phyloP scores from a whole-genome alignment of 2,329 filamentous ascomycete species.

The Ceratocystis harringtonii region DNA sequence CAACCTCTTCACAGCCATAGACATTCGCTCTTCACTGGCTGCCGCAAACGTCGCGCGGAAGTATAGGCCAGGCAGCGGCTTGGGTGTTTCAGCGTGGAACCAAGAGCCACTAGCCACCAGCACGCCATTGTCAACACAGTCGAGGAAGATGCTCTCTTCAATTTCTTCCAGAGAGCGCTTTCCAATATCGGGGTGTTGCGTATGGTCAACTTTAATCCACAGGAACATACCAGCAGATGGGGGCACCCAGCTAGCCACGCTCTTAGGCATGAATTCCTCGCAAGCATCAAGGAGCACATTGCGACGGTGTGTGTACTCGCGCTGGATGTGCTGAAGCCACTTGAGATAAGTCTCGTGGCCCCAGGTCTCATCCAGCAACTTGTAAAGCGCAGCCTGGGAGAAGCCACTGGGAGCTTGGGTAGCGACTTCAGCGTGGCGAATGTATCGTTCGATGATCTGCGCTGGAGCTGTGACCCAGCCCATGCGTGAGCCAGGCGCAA shows the following conservation, averaged over 20 bases:
- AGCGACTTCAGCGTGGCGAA: conserved; percentile 66
- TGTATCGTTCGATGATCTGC: conserved; percentile 70
- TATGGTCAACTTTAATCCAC: conserved; percentile 57
- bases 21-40: conserved; percentile 55
- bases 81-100: conserved; percentile 65
- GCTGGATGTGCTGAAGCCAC: conserved; percentile 72
- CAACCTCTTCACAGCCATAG: conserved; percentile 57
- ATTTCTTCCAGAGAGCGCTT: conserved; percentile 45
- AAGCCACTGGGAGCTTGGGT: conserved; percentile 78
- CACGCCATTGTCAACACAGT: conserved; percentile 59
- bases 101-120: conserved; percentile 75
- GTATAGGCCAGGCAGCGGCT: conserved; percentile 49
- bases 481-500: conserved; percentile 64
- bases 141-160: conserved; percentile 75
- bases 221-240: conserved; percentile 90
- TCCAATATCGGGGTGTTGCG: conserved; percentile 45
- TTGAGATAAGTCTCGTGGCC: conserved; percentile 77
- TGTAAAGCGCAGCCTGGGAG: conserved; percentile 70
- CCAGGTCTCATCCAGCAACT: conserved; percentile 86
- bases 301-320: conserved; percentile 66
- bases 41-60: conserved; percentile 85
- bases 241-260: conserved; percentile 63
- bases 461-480: conserved; percentile 84
- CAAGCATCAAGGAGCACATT: conserved; percentile 67
- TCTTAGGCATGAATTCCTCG: conserved; percentile 57